Percentiles rank a stretch among this genome's conserved stretches.
These are phyloP conservation scores for Venturia pyrina DNA, from an alignment of 2,329 filamentous ascomycete species.

Conservation along the genomic window DNA sequence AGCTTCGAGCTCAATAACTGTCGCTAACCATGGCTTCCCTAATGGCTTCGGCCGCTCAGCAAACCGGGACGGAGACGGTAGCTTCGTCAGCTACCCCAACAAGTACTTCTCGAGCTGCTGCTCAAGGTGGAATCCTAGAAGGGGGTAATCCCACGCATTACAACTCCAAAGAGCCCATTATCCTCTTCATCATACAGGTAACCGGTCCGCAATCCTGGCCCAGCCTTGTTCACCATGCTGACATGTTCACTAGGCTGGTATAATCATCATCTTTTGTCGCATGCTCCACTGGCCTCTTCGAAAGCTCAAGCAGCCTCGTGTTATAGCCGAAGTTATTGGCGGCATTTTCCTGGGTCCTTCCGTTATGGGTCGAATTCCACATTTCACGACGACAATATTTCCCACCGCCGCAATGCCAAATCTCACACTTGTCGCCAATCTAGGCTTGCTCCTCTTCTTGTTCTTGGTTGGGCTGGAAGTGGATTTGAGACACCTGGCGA, in stretches of 20 bases:
- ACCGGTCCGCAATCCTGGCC: slow-evolving; percentile 5
- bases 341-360: slow-evolving; percentile 79
- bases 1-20: background rate
- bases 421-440: slow-evolving; percentile 67
- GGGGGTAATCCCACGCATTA: slow-evolving; percentile 59
- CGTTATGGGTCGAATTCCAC: slow-evolving; percentile 76
- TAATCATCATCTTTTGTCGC: slow-evolving; percentile 67
- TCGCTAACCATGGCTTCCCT: slow-evolving; percentile 8
- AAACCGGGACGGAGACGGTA: slow-evolving; percentile 3
- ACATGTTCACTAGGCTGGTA: slow-evolving; percentile 42
- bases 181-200: slow-evolving; percentile 67
- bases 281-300: slow-evolving; percentile 67
- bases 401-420: slow-evolving; percentile 64
- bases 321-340: slow-evolving; percentile 79
- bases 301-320: slow-evolving; percentile 67
- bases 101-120: slow-evolving; percentile 26
- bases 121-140: slow-evolving; percentile 62
- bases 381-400: slow-evolving; percentile 69
- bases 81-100: background rate
- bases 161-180: slow-evolving; percentile 61
- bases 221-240: background rate
- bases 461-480: slow-evolving; percentile 85
- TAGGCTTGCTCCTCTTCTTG: slow-evolving; percentile 75
- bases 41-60: slow-evolving; percentile 1
- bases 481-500: slow-evolving; percentile 64